Evolutionary conservation across 192 early-diverging fungal species (phyloP), one percentile per base, ranked within the genome.

Genomic region (Glomus cerebriforme): DNA sequence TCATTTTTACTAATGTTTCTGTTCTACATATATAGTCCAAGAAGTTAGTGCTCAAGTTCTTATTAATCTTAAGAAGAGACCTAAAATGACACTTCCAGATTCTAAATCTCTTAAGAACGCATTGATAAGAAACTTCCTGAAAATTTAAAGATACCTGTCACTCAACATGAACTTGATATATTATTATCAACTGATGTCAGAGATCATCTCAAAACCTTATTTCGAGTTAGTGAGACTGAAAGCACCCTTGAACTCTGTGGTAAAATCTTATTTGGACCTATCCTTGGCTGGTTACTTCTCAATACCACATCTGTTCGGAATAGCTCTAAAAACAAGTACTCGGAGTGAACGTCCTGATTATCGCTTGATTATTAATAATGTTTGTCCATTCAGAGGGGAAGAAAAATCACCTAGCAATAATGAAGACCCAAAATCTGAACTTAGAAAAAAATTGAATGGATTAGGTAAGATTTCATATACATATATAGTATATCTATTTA

Each of bases 331-430:
- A 43, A 43, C 15, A 70, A 43, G 68, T 37, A n/a, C 19, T 34
- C 0, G n/a, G 0, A 45, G 6, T 26, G n/a, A 71, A 8, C 35
- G n/a, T 24, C 69, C 37, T 26, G 69, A 45, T 22, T 70, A 37
- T 70, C 3, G 3, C 22, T 70, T 70, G 8, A 70, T 70, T 7
- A 35, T 70, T 17, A 70, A 43, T 43, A 8, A 43, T n/a, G 7
- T n/a, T 70, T 70, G 34, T 9, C 68, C 3, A 8, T 70, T 70
- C n/a, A 70, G 35, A 43, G 68, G 34, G 8, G 68, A 70, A 22
- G 35, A 35, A 0, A 70, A 43, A 43, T 70, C 19, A n/a, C 7
- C 1, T 37, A n/a, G 1, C 12, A 70, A 32, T 7, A 43, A 6
- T 9, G 68, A 37, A 24, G 19, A 35, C 39, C 35, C 34, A 31